A percentile compares a stretch with the other conserved stretches of the same genome.
These are phyloP conservation scores for Pythium phragmitis DNA, from an alignment of 352 stramenopile species.

Conservation along the genomic window DNA sequence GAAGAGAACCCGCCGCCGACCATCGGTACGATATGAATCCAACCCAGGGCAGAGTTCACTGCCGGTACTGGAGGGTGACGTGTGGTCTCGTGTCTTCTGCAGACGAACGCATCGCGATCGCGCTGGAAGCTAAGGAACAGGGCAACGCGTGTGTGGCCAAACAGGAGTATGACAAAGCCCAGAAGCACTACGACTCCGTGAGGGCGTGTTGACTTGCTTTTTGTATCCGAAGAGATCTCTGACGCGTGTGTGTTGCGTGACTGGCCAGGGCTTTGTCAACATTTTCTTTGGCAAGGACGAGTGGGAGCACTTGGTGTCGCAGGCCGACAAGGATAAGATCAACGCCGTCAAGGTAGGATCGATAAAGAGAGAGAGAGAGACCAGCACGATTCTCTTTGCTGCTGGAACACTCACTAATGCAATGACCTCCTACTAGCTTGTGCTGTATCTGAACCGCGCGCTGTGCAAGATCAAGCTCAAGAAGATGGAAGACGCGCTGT, in stretches of 20 bases:
- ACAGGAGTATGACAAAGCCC: constrained; percentile 73
- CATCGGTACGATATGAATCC: constrained; percentile 40
- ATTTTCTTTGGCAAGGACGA: constrained; percentile 88
- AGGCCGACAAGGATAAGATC: constrained; percentile 74
- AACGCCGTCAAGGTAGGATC: constrained; percentile 70
- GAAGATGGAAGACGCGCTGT: constrained; percentile 83
- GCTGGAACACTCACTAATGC: not conserved
- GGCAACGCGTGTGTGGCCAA: constrained; percentile 64
- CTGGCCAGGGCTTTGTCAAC: constrained; percentile 73
- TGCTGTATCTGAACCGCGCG: constrained; percentile 81
- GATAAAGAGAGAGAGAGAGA: too few relatives aligned
- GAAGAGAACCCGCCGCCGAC: constrained; percentile 83
- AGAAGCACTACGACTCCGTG: constrained; percentile 88
- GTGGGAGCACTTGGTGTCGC: constrained; percentile 73
- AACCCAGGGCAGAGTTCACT: too few relatives aligned
- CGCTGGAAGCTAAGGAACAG: constrained; percentile 79
- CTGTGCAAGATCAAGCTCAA: constrained; percentile 84
- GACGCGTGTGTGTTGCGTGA: not conserved
- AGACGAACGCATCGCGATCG: constrained; percentile 73
- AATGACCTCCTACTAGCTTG: constrained; percentile 29
- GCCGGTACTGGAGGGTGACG: not conserved
- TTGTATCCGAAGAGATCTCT: not conserved
- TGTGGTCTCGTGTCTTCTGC: not conserved
- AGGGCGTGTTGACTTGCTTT: constrained; percentile 7
- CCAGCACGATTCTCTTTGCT: not conserved